Base-by-base conservation (phyloP, 495 filamentous ascomycete species). In the Rhypophila decipiens region DNA sequence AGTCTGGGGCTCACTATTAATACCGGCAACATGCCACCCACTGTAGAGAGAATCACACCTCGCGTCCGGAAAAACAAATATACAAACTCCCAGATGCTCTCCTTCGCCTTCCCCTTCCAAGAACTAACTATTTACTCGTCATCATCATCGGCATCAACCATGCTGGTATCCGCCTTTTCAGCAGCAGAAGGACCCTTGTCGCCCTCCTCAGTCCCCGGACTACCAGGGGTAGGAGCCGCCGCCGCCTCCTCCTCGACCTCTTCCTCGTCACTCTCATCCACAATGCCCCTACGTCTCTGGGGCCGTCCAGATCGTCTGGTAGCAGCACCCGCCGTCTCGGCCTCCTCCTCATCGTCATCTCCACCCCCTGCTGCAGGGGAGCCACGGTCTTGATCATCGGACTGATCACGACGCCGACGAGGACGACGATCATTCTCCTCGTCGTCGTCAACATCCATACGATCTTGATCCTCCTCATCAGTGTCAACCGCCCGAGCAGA, bases 181-280 rank as follows among this genome's bases (percentile, higher is more conserved):
- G 38, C 38, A 40, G 2, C n/a, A n/a, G n/a, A n/a, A n/a, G n/a
- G n/a, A n/a, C n/a, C n/a, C n/a, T n/a, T n/a, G 38, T 22, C 5
- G 29, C 37, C 39, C 36, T 38, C 51, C 47, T 4, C 38, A 1
- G 5, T 29, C 20, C n/a, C 38, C 13, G n/a, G 41, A 21, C 13
- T 40, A 20, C 35, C 35, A 2, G 31, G 31, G 12, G 31, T 35
- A 12, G 15, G 42, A 8, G 17, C 45, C 36, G 49, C 55, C 35
- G 64, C 68, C 4, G 64, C 66, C 4, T 67, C 67, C 36, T 72
- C 70, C 10, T 40, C 38, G 4, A 11, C 38, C 13, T 40, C 38
- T 21, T 39, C 36, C 13, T 74, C 70, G 43, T 74, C 70, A 24
- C 71, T 75, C 46, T 74, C 70, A 11, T 70, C 71, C 24, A 73